phyloP scores from a whole-genome alignment of 2,329 filamentous ascomycete genomes.

The Sphaerulina musiva region DNA sequence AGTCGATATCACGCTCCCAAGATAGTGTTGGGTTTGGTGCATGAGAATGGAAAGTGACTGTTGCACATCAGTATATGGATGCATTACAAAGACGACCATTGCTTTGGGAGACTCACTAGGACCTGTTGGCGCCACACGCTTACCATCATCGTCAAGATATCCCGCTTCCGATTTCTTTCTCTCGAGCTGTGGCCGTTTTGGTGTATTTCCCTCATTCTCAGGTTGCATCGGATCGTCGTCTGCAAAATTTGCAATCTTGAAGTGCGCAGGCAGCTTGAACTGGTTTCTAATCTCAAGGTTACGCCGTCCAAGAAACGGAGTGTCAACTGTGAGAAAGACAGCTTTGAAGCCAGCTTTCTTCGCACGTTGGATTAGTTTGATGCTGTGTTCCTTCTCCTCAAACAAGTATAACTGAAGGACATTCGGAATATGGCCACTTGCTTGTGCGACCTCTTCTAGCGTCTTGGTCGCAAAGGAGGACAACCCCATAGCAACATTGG shows the following conservation, averaged over 20 bases:
- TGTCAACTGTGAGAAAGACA: slow-evolving; percentile 52
- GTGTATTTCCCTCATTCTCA: slow-evolving; percentile 13
- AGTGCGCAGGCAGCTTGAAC: slow-evolving; percentile 39
- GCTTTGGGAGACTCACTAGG: slow-evolving; percentile 11
- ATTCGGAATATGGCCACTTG: slow-evolving; percentile 41
- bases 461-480: slow-evolving; percentile 45
- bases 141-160: slow-evolving; percentile 24
- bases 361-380: slow-evolving; percentile 33
- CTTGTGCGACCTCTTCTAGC: slow-evolving; percentile 47
- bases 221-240: slow-evolving; percentile 20
- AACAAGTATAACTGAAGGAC: slow-evolving; percentile 52
- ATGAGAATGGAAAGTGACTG: slow-evolving; percentile 37
- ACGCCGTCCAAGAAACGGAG: slow-evolving; percentile 49
- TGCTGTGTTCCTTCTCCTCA: slow-evolving; percentile 47
- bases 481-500: slow-evolving; percentile 45
- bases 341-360: slow-evolving; percentile 48
- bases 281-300: slow-evolving; percentile 51
- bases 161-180: slow-evolving; percentile 7
- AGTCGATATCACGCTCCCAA: slow-evolving; percentile 48
- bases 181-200: slow-evolving; percentile 5
- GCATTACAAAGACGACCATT: not conserved
- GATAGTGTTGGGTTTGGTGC: slow-evolving; percentile 36
- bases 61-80: not conserved
- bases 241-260: slow-evolving; percentile 34
- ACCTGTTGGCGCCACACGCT: slow-evolving; percentile 30